Evolutionary conservation across 495 filamentous ascomycete genomes (phyloP).

Genomic region (Parathielavia hyrcaniae): DNA sequence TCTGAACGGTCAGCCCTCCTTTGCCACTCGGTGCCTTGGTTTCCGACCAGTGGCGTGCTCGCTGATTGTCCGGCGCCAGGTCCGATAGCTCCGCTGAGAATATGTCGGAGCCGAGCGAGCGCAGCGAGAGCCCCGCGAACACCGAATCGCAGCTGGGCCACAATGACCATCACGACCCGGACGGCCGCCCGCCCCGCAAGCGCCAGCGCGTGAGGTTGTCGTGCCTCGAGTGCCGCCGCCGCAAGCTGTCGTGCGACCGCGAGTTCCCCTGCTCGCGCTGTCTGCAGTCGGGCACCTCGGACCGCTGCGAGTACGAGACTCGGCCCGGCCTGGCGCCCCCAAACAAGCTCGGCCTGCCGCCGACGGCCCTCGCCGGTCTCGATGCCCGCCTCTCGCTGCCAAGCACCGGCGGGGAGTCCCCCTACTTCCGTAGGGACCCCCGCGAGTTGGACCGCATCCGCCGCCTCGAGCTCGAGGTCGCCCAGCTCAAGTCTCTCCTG

Average conservation of each 20-base stretch:
- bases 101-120: conserved; percentile 31
- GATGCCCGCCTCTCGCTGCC: conserved; percentile 34
- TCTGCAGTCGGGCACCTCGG: conserved; percentile 46
- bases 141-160: conserved; percentile 19
- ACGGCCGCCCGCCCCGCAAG: conserved; percentile 38
- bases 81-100: conserved; percentile 19
- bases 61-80: not conserved
- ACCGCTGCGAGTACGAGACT: conserved; percentile 46
- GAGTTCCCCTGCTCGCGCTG: conserved; percentile 49
- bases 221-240: conserved; percentile 46
- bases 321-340: conserved; percentile 38
- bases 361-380: conserved; percentile 30
- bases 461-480: conserved; percentile 45
- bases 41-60: conserved; percentile 6
- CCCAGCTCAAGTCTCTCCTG: conserved; percentile 41
- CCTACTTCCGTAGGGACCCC: conserved; percentile 29
- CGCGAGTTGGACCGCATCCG: conserved; percentile 45
- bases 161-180: conserved; percentile 24
- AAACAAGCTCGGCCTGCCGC: conserved; percentile 35
- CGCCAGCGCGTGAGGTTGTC: conserved; percentile 45
- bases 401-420: conserved; percentile 24
- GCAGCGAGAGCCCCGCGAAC: conserved; percentile 19
- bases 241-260: conserved; percentile 48
- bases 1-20: not conserved
- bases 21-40: not conserved